A percentile compares a stretch with the other conserved stretches of the same genome.
Evolutionary conservation across 2,329 filamentous ascomycete genomes (phyloP).

Genomic region (Penicillium sp.): DNA sequence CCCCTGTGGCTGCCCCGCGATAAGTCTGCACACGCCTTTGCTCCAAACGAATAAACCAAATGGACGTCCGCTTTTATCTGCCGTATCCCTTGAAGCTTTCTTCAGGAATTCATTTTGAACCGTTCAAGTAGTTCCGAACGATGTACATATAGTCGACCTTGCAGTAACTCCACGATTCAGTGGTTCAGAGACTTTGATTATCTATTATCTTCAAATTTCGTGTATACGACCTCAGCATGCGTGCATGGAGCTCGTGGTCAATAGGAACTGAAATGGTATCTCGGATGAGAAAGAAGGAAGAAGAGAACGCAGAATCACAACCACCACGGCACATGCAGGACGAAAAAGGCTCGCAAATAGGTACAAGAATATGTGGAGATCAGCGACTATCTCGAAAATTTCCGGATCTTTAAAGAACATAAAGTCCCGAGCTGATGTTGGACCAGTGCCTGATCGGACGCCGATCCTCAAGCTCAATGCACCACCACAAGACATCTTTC

Average conservation of each 20-base stretch:
- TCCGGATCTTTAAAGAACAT: slow-evolving; percentile 48
- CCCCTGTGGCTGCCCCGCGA: slow-evolving; percentile 32
- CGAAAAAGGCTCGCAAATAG: slow-evolving; percentile 9
- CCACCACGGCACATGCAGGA: slow-evolving; percentile 1
- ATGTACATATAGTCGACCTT: slow-evolving; percentile 35
- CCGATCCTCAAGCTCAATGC: slow-evolving; percentile 85
- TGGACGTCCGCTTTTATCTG: slow-evolving; percentile 6
- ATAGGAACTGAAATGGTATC: slow-evolving; percentile 25
- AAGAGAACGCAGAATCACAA: slow-evolving; percentile 1
- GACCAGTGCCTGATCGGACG: slow-evolving; percentile 74
- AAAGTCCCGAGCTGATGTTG: slow-evolving; percentile 60
- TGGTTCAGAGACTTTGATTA: slow-evolving; percentile 5
- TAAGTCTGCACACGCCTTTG: slow-evolving; percentile 18
- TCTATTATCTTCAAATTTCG: no score
- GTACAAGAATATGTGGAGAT: slow-evolving; percentile 18
- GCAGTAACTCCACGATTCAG: slow-evolving; percentile 19
- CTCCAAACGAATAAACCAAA: slow-evolving; percentile 15
- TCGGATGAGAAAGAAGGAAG: slow-evolving; percentile 11
- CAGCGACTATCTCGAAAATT: neutral
- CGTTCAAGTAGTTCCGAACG: slow-evolving; percentile 12
- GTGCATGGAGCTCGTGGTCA: slow-evolving; percentile 5
- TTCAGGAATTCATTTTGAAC: slow-evolving; percentile 4
- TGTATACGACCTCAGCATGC: neutral
- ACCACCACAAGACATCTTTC: slow-evolving; percentile 95
- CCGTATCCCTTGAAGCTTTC: slow-evolving; percentile 8